A percentile compares a stretch with the other conserved stretches of the same genome.
Conservation (phyloP, 257 asterid genomes). For the Solanum sejunctum region DNA sequence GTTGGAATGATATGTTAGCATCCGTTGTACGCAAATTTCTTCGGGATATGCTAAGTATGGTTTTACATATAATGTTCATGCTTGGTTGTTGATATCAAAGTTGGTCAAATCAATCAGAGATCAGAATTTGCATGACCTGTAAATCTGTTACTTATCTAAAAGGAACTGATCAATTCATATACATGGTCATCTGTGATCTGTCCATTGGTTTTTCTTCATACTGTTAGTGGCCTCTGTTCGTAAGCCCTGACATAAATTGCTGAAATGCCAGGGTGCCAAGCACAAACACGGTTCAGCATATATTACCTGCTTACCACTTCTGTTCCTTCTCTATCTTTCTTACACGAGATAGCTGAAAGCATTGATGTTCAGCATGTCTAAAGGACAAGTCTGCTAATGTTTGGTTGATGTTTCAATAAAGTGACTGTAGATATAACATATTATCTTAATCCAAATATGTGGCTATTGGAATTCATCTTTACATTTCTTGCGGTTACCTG, state of each 20-base stretch:
- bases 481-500: neutral
- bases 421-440: neutral
- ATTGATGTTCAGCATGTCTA: neutral
- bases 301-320: neutral
- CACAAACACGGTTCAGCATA: neutral
- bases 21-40: neutral
- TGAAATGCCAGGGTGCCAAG: neutral
- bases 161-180: neutral
- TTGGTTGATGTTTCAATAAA: neutral
- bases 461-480: neutral
- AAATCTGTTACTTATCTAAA: neutral
- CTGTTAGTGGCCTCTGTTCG: neutral
- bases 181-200: neutral
- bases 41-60: neutral
- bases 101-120: neutral
- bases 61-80: neutral
- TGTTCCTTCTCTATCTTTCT: neutral
- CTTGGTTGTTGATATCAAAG: neutral
- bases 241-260: neutral
- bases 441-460: neutral
- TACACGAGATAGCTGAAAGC: neutral
- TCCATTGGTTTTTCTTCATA: neutral
- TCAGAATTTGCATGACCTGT: neutral
- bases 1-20: neutral
- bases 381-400: neutral